Evolutionary conservation across 345 rosid genomes (phyloP).

Genomic region (Limnanthes douglasii): DNA sequence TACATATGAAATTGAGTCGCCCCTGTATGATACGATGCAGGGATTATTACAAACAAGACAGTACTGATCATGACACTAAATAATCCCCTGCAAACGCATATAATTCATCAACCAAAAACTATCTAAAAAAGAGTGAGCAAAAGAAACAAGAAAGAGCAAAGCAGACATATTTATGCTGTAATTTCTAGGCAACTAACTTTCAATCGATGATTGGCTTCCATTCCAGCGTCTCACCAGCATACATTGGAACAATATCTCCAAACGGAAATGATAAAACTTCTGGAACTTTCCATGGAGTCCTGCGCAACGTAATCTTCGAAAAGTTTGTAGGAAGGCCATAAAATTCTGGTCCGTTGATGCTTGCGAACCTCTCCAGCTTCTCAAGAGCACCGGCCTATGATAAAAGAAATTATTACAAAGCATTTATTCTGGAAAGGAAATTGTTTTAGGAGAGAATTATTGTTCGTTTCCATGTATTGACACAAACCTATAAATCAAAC

Average conservation of each 20-base stretch:
- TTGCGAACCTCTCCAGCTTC: conserved; percentile 85
- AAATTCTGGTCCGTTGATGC: conserved; percentile 92
- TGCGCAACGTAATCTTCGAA: conserved; percentile 49
- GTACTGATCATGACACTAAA: too few species aligned
- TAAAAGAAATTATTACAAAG: not conserved
- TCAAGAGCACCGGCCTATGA: conserved; percentile 78
- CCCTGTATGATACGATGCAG: too few species aligned
- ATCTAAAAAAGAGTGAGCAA: too few species aligned
- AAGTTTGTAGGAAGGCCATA: conserved; percentile 85
- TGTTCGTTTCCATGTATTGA: not conserved
- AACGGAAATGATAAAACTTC: conserved; percentile 48
- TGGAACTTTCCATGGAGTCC: conserved; percentile 65
- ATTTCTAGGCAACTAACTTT: too few species aligned
- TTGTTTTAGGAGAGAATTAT: not conserved
- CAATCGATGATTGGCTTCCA: conserved; percentile 30
- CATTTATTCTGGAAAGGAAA: conserved; percentile 1
- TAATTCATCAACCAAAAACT: too few species aligned
- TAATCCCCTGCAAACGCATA: too few species aligned
- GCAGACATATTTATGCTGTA: too few species aligned
- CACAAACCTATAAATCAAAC: conserved; percentile 1
- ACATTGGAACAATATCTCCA: conserved; percentile 82
- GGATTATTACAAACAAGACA: too few species aligned
- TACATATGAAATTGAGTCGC: too few species aligned
- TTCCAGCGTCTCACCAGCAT: conserved; percentile 64
- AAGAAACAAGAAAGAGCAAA: too few species aligned